Conservation (phyloP, 345 rosid genomes). For the Leavenworthia alabamica region DNA sequence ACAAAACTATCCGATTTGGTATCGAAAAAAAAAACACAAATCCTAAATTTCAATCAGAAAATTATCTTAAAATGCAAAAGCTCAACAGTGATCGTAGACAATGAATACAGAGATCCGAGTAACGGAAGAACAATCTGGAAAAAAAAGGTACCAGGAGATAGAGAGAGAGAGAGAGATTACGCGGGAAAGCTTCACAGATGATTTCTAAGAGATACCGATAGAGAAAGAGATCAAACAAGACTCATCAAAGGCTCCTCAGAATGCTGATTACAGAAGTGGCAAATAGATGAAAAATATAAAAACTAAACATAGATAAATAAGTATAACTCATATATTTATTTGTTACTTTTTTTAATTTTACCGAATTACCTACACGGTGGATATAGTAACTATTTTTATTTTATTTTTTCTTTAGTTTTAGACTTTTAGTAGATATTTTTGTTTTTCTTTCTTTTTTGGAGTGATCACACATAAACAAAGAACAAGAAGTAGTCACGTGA, state of each 20-base stretch:
- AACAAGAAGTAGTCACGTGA: too few relatives aligned
- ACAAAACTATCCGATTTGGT: constrained; percentile 1
- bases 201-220: constrained; percentile 1
- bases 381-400: too few relatives aligned
- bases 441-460: too few relatives aligned
- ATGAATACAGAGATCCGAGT: constrained; percentile 13
- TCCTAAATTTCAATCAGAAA: background rate
- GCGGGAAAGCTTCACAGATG: constrained; percentile 17
- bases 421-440: too few relatives aligned
- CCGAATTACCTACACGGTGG: too few relatives aligned
- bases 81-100: background rate
- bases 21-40: background rate
- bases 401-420: too few relatives aligned
- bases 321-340: background rate
- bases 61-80: background rate
- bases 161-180: constrained; percentile 19
- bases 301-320: too few relatives aligned
- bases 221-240: constrained; percentile 14
- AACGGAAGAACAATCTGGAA: constrained; percentile 25
- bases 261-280: constrained; percentile 20
- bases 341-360: too few relatives aligned
- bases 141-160: background rate
- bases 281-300: background rate
- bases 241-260: constrained; percentile 19
- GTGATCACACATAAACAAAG: too few relatives aligned